Base-by-base conservation (phyloP, 306 rosid genomes). In the Mimosa bimucronata region DNA sequence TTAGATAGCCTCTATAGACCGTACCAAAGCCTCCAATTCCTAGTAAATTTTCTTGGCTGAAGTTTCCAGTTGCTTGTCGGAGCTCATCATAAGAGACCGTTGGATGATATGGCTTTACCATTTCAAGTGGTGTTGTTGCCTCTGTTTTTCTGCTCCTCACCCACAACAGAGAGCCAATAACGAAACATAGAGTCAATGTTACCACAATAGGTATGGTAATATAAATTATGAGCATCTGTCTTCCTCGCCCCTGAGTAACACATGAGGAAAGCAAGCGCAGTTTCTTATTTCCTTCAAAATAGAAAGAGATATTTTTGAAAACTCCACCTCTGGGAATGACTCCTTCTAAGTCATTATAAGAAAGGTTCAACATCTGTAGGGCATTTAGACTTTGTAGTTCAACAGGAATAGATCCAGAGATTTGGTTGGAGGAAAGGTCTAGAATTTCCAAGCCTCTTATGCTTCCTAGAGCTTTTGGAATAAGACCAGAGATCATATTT, bases 21-120 rank as follows among this genome's bases (percentile, higher is more conserved):
- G 87, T 67, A 38, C 97, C 97, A 79, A 88, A 91, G 83, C 94
- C 79, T 14, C 97, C 94, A 30, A 19, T 77, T 67, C 97, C 98
- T n/a, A 93, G 12, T 38, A 85, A 76, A 67, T 80, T 89, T 64
- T 75, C 85, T 3, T 68, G 83, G 83, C n/a, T 82, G 83, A 93
- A 93, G 52, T 79, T 83, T 21, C 78, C 92, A 0, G 98, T 93
- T 0, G 98, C 92, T 28, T 12, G 2, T 18, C 93, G 88, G 37
- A 93, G 91, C 42, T 87, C 91, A 0, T 85, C 89, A 66, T 87
- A 93, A 1, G 94, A 79, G 44, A 93, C 55, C 87, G 80, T 83
- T 25, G 74, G 85, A 80, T 77, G 86, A 8, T 88, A 79, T 74
- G 83, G 82, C 60, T 82, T 86, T 9, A 26, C 4, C 15, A 30